Conservation (phyloP, 768 basidiomycete species). For the Ramaria sp. region DNA sequence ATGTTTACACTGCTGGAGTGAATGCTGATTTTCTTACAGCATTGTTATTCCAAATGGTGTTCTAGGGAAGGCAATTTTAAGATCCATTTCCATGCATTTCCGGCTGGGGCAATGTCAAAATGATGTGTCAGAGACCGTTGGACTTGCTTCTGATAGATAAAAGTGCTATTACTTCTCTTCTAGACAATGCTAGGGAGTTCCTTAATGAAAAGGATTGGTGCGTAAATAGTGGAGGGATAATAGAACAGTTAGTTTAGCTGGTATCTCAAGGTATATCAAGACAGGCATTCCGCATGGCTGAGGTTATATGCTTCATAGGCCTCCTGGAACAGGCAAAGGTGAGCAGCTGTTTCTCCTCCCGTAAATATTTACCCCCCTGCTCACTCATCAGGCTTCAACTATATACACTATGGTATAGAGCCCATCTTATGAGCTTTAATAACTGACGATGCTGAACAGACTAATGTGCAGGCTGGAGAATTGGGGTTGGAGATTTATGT, state of each 20-base stretch:
- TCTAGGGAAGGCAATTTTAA: too few relatives aligned
- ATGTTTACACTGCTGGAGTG: not conserved
- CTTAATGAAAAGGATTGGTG: constrained; percentile 40
- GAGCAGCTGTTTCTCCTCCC: constrained; percentile 14
- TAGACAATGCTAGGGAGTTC: constrained; percentile 43
- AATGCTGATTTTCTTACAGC: not conserved
- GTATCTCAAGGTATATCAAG: constrained; percentile 31
- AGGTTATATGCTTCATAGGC: constrained; percentile 46
- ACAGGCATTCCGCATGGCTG: constrained; percentile 48
- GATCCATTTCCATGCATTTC: too few relatives aligned
- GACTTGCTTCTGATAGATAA: constrained; percentile 41
- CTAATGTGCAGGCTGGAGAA: constrained; percentile 10
- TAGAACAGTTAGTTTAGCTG: constrained; percentile 25
- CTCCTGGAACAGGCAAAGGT: constrained; percentile 57
- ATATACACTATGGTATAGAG: constrained; percentile 38
- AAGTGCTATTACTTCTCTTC: constrained; percentile 34
- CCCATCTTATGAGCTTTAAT: not conserved
- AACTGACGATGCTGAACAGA: not conserved
- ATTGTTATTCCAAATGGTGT: not conserved
- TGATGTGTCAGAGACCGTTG: constrained; percentile 37
- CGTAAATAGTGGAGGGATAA: constrained; percentile 10
- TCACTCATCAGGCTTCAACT: constrained; percentile 12
- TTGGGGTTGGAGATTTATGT: constrained; percentile 22
- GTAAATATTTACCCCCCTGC: not conserved
- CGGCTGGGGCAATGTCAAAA: constrained; percentile 2